These are phyloP conservation scores for Aspergillus homomorphus DNA, from an alignment of 495 filamentous ascomycete species.

Conservation along the genomic window DNA sequence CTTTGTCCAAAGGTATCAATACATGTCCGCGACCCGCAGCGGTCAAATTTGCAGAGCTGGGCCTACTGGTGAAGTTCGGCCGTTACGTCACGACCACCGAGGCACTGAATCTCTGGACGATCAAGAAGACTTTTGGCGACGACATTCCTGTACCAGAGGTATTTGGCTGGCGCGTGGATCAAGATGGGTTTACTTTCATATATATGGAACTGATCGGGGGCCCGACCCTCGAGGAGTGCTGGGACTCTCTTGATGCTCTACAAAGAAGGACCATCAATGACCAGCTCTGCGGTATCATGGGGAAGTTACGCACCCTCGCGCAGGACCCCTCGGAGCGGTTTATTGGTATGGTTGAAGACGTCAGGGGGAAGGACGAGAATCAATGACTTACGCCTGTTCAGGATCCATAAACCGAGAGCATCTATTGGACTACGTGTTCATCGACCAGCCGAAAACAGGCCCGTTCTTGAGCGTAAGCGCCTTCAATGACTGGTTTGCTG, in stretches of 20 bases:
- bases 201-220: conserved; percentile 48
- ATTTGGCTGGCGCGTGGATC: conserved; percentile 45
- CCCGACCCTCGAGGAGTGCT: conserved; percentile 32
- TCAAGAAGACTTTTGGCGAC: conserved; percentile 32
- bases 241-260: conserved; percentile 29
- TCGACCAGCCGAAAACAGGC: conserved; percentile 23
- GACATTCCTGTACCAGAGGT: conserved; percentile 45
- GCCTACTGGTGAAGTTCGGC: conserved; percentile 47
- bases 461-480: conserved; percentile 39
- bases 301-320: conserved; percentile 28
- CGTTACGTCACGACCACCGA: conserved; percentile 36
- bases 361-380: background rate
- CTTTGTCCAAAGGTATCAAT: conserved; percentile 17
- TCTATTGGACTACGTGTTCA: conserved; percentile 34
- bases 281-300: conserved; percentile 33
- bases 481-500: conserved; percentile 46
- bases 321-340: conserved; percentile 31
- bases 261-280: conserved; percentile 33
- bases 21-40: conserved; percentile 20
- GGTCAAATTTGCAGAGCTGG: conserved; percentile 33
- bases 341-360: conserved; percentile 23
- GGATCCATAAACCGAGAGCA: conserved; percentile 31
- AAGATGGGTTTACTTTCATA: conserved; percentile 38
- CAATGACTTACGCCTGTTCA: conserved; percentile 12
- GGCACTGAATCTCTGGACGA: conserved; percentile 43